Evolutionary conservation across 805 yeast species (phyloP).

Genomic region (Lipomyces chichibuensis): DNA sequence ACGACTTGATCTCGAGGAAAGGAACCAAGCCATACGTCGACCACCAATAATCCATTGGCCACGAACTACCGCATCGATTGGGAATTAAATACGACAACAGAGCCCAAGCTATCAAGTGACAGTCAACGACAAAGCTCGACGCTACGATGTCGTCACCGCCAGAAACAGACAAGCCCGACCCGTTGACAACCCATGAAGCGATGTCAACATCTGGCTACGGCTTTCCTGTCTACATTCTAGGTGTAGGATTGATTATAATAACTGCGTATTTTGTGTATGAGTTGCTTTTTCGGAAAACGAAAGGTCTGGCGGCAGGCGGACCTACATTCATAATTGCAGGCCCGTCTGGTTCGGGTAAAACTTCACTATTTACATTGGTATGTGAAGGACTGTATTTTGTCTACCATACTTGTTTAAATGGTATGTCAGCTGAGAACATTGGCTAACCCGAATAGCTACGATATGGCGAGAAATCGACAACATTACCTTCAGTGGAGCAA

Average conservation of each 20-base stretch:
- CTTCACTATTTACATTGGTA: constrained; percentile 53
- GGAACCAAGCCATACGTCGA: not conserved
- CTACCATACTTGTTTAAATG: not conserved
- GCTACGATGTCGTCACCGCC: not conserved
- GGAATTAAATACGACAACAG: not conserved
- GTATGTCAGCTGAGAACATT: not conserved
- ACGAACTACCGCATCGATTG: not conserved
- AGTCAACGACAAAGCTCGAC: not conserved
- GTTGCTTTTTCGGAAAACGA: constrained; percentile 7
- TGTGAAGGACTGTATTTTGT: not conserved
- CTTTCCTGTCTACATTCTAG: constrained; percentile 7
- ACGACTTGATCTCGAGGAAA: not conserved
- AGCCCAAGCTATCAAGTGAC: not conserved
- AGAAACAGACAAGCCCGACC: not conserved
- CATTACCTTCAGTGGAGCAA: constrained; percentile 59
- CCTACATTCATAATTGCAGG: constrained; percentile 71
- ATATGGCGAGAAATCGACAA: constrained; percentile 38
- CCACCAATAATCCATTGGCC: not conserved
- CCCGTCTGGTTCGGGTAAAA: constrained; percentile 67
- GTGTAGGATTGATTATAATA: constrained; percentile 3
- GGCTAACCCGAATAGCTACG: constrained; percentile 23
- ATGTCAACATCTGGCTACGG: constrained; percentile 3
- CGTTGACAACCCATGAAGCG: not conserved
- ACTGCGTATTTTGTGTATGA: constrained; percentile 9
- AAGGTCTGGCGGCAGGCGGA: constrained; percentile 27